Base-by-base conservation (phyloP, 257 asterid genomes). In the Lycium ferocissimum region DNA sequence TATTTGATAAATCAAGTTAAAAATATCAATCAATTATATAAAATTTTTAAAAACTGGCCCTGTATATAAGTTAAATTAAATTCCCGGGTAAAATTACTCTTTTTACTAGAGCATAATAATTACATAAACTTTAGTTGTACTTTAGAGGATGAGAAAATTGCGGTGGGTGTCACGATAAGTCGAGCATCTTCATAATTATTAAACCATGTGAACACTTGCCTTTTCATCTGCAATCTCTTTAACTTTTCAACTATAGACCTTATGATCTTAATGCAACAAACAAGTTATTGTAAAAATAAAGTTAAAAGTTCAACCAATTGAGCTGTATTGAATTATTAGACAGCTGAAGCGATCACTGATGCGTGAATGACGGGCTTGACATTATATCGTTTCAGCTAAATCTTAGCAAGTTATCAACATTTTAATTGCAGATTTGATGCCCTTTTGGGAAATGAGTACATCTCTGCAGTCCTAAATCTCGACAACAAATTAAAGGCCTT, bases 131-230 rank as follows among this genome's bases (percentile, higher is more conserved):
- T 53, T 22, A 12, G 15, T 53, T 51, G 26, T 53, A 53, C 47
- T 33, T 13, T 14, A 78, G 53, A 78, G 49, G 12, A 15, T 26
- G 82, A 53, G 82, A 78, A 78, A 78, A 53, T 78, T 78, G 82
- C 82, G 82, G 82, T 78, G 65, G 26, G 49, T 78, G 82, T 78
- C 82, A 78, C 65, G 82, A 53, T 10, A 72, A 78, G n/a, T 4
- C 5, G 14, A 78, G 65, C 65, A 78, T 53, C 49, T 53, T 53
- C 65, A 78, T 76, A 51, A 26, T 78, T 78, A 33, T 53, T 78
- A 78, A 51, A 26, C 82, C 82, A 78, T 78, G 82, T 78, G 82
- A 35, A 78, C 65, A 7, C 4, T 53, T 43, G 15, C 49, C 6
- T 78, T 78, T 78, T 78, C 40, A 53, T 33, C 33, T 78, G 49